Evolutionary conservation across 2,329 filamentous ascomycete species (phyloP), one percentile per base, ranked within the genome.

Genomic region (Ophiostoma perfectum): DNA sequence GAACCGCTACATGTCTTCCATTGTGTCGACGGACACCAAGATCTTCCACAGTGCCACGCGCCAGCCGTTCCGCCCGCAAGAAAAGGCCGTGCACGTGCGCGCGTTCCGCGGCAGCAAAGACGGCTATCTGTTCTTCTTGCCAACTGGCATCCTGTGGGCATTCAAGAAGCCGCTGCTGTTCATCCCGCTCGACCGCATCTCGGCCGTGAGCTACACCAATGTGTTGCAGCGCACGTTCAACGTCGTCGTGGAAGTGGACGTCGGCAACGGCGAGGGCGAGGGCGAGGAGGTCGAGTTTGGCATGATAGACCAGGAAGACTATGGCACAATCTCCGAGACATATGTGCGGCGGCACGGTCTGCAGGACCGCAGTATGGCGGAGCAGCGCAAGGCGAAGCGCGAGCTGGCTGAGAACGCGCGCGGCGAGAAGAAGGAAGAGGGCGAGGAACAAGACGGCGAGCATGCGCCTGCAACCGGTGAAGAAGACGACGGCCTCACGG

Each of bases 251-350:
- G 87, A 90, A 74, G 80, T 88, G 5, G 85, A 85, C 66, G 77
- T 80, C 0, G 67, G 14, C n/a, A 4, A 5, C 79, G 76, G 4
- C 80, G 80, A 11, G 80, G 78, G 12, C 84, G 84, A 88, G 70
- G 88, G 12, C 84, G 84, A 88, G 70, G 88, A 90, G 73, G 78
- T 89, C 36, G 88, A 90, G 74, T 90, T 90, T 71, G 81, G 81
- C 49, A 90, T 90, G 88, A 76, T 90, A 18, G 88, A 90, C 73
- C 88, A 90, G 76, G 86, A 87, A 71, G 87, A 90, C 74, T 90
- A 88, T 70, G 79, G 78, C 4, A 84, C 83, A 36, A 90, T 90
- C 70, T 86, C 89, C 73, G 82, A 84, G 71, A 75, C 74, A n/a
- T 90, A 88, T 73, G 81, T 90, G 64, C 82, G 83, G 73, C 81